phyloP scores from a whole-genome alignment of 768 basidiomycete species.

The Naganishia vaughanmartiniae region DNA sequence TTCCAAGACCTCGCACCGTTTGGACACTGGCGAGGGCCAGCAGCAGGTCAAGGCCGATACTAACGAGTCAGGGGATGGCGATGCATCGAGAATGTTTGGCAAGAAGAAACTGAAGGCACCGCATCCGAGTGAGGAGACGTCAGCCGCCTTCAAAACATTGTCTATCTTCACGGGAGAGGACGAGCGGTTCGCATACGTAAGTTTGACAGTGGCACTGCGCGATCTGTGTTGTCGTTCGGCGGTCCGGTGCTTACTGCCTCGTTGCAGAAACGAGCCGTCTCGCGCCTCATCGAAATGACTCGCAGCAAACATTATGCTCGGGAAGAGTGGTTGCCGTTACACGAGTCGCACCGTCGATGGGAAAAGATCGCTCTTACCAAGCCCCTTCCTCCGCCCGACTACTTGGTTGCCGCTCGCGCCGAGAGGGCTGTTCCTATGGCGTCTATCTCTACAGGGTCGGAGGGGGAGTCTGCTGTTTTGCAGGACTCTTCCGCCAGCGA shows the following conservation, averaged over 20 bases:
- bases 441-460: conserved; percentile 12
- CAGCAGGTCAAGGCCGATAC: conserved; percentile 1
- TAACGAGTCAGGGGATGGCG: conserved; percentile 14
- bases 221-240: background rate
- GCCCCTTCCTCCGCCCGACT: conserved; percentile 27
- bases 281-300: conserved; percentile 62
- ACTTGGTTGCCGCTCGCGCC: conserved; percentile 1
- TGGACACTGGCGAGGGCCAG: conserved; percentile 14
- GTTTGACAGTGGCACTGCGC: conserved; percentile 5
- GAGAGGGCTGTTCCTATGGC: conserved; percentile 15
- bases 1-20: conserved; percentile 23
- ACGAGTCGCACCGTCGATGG: conserved; percentile 39
- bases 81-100: conserved; percentile 32
- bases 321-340: conserved; percentile 48
- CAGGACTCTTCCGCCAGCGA: conserved; percentile 31
- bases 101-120: conserved; percentile 33
- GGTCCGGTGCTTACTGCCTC: background rate
- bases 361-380: conserved; percentile 37
- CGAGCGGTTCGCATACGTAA: conserved; percentile 62
- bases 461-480: conserved; percentile 5
- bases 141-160: conserved; percentile 56
- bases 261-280: conserved; percentile 60
- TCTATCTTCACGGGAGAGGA: conserved; percentile 62
- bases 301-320: conserved; percentile 41
- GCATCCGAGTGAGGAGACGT: conserved; percentile 39